Conservation (phyloP, 352 stramenopile genomes). For the Phytophthora agathidicida region DNA sequence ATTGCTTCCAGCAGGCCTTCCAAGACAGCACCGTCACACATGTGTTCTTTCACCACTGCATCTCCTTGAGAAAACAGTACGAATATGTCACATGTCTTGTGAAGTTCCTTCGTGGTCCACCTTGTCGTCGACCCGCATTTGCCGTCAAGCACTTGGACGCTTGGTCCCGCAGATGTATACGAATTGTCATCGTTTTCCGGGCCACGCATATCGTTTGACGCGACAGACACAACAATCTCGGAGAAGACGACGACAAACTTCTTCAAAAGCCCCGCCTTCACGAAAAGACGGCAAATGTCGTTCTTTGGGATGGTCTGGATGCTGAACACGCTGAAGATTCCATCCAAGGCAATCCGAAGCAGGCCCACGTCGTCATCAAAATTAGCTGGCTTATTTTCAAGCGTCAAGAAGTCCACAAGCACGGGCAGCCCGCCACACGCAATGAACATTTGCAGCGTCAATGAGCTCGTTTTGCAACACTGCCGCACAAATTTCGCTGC, state of each 20-base stretch:
- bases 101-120: slow-evolving; percentile 73
- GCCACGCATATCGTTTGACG: slow-evolving; percentile 24
- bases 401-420: slow-evolving; percentile 81
- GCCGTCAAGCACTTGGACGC: not conserved
- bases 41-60: slow-evolving; percentile 92
- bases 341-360: slow-evolving; percentile 88
- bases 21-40: slow-evolving; percentile 85
- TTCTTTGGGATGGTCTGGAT: slow-evolving; percentile 93
- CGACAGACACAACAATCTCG: slow-evolving; percentile 60
- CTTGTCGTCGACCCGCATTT: slow-evolving; percentile 10
- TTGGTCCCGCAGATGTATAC: slow-evolving; percentile 3
- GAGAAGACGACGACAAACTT: slow-evolving; percentile 91
- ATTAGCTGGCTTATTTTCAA: slow-evolving; percentile 31
- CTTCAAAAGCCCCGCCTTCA: slow-evolving; percentile 90
- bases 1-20: slow-evolving; percentile 71
- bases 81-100: slow-evolving; percentile 89
- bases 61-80: slow-evolving; percentile 93
- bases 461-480: slow-evolving; percentile 85
- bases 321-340: slow-evolving; percentile 91
- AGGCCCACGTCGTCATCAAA: slow-evolving; percentile 58
- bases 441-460: slow-evolving; percentile 95
- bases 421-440: slow-evolving; percentile 90
- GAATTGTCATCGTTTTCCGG: slow-evolving; percentile 7
- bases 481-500: slow-evolving; percentile 90
- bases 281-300: slow-evolving; percentile 95